Evolutionary conservation across 306 rosid species (phyloP), one percentile per base, ranked within the genome.

Genomic region (Castanea sativa): DNA sequence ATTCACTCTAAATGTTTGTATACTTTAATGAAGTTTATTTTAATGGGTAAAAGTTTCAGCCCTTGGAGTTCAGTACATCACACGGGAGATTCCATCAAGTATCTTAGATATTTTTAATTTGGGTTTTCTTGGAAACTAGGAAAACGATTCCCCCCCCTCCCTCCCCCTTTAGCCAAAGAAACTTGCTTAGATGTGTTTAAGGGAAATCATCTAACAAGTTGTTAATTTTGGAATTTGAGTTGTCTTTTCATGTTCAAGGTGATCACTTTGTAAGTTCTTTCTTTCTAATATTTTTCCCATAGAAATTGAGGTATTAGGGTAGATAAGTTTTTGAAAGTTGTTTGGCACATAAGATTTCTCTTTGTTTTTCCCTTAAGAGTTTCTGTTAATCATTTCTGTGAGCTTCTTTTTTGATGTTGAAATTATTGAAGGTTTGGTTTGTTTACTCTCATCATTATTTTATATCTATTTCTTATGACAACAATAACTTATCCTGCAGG

Each of bases 401-500:
- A 51, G 58, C 41, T 57, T 30, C 15, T 73, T 52, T 30, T 80
- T 18, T 21, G 10, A 41, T 76, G 55, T 75, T 61, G 29, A 75
- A 69, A 41, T 49, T 59, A 79, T 70, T 74, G 63, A 35, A 74
- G 55, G 55, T 41, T 53, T 77, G 32, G 15, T 67, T 77, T 78
- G 19, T 52, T 43, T 69, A 32, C 73, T 32, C 56, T 8, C 70
- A 55, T 70, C 33, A 19, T 69, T 21, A 10, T 69, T n/a, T 32
- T 67, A 14, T 75, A 53, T 58, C 11, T n/a, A 53, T 68, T 33
- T 86, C 25, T 74, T 23, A 59, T 71, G 69, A 49, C 82, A 56
- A 3, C 27, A 76, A 78, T 69, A 58, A 79, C 76, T 78, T 77
- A 69, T 69, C 67, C 58, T 90, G 90, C 92, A 96, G 99, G 84